Conservation (phyloP, 306 rosid species). For the Sophora flavescens region DNA sequence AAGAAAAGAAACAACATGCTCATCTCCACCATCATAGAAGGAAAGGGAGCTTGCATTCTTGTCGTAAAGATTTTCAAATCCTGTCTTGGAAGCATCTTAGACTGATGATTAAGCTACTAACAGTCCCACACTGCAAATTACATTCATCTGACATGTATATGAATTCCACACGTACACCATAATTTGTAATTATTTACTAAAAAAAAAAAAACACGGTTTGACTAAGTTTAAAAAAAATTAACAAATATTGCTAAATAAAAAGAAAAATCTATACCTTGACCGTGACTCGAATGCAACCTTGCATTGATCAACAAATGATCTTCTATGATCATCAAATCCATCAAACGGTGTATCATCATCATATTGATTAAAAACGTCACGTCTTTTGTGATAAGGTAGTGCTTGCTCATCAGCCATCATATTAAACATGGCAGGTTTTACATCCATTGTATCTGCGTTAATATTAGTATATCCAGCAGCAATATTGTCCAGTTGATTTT, state of each 20-base stretch:
- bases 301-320: slow-evolving; percentile 40
- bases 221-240: neutral
- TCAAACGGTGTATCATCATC: slow-evolving; percentile 54
- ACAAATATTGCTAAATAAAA: no score
- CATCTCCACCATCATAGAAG: neutral
- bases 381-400: slow-evolving; percentile 39
- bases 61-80: slow-evolving; percentile 31
- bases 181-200: no score
- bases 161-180: no score
- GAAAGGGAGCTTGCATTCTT: slow-evolving; percentile 38
- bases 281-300: slow-evolving; percentile 43
- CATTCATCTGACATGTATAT: neutral
- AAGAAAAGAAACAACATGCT: no score
- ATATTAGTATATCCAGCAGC: neutral
- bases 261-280: slow-evolving; percentile 43
- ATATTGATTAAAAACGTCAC: slow-evolving; percentile 37
- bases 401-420: slow-evolving; percentile 21
- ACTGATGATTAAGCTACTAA: slow-evolving; percentile 1
- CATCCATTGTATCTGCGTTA: slow-evolving; percentile 23
- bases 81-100: slow-evolving; percentile 1
- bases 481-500: neutral
- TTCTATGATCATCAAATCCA: slow-evolving; percentile 49
- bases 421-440: slow-evolving; percentile 33
- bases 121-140: slow-evolving; percentile 51
- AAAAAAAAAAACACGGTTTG: neutral